Percentiles rank a stretch among this genome's conserved stretches.
phyloP scores from a whole-genome alignment of 2,329 filamentous ascomycete genomes.

The Geosmithia flava region DNA sequence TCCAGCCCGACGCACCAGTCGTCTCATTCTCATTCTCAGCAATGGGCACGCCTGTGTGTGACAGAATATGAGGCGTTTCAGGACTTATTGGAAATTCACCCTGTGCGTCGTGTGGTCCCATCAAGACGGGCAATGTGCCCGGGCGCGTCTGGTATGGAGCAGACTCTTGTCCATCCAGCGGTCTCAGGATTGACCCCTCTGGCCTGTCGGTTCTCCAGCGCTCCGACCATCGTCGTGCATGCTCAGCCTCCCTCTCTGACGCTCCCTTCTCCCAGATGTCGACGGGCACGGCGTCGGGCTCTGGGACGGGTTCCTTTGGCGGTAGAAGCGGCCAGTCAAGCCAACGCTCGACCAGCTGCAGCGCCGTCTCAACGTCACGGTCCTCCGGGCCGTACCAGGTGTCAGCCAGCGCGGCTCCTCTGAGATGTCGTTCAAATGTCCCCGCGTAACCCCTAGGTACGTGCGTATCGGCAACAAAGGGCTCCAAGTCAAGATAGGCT shows the following conservation, averaged over 20 bases:
- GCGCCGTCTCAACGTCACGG: not conserved
- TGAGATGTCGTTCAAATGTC: constrained; percentile 2
- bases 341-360: constrained; percentile 2
- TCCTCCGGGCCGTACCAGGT: constrained; percentile 4
- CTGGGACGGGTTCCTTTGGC: constrained; percentile 1
- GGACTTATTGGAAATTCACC: constrained; percentile 15
- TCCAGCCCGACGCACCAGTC: constrained; percentile 30
- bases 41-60: constrained; percentile 15
- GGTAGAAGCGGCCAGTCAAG: constrained; percentile 4
- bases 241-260: not conserved
- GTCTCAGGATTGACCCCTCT: not conserved
- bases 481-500: not conserved
- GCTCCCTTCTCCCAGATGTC: not conserved
- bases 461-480: not conserved
- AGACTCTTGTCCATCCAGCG: constrained; percentile 11
- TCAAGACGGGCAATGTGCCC: constrained; percentile 17
- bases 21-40: constrained; percentile 10
- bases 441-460: constrained; percentile 4
- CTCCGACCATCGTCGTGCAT: not conserved
- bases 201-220: not conserved
- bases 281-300: constrained; percentile 8
- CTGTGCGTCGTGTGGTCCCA: constrained; percentile 17
- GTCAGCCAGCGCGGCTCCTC: constrained; percentile 1
- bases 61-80: constrained; percentile 11
- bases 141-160: constrained; percentile 13